Percentiles rank a stretch among this genome's conserved stretches.
Conservation (phyloP, 2,329 filamentous ascomycete genomes). For the Chaetomium sp. region DNA sequence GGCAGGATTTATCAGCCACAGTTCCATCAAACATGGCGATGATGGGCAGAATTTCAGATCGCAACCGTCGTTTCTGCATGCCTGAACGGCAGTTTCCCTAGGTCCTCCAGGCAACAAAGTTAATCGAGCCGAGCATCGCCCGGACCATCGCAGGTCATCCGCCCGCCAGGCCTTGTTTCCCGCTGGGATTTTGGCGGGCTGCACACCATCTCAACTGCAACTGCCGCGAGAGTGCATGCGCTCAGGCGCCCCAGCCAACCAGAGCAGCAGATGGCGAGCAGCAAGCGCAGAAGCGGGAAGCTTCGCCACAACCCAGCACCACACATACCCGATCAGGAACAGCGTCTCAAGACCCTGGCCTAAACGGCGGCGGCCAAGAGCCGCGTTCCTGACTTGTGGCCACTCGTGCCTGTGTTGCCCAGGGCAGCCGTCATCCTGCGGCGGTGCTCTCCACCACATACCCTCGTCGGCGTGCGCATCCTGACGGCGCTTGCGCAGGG, state of each 20-base stretch:
- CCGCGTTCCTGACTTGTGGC: conserved; percentile 13
- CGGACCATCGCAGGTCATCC: not conserved
- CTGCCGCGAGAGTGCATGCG: conserved; percentile 31
- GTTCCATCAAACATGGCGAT: not conserved
- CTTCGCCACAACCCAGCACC: conserved; percentile 28
- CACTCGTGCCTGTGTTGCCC: conserved; percentile 13
- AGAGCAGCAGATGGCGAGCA: conserved; percentile 21
- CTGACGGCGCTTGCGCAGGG: not conserved
- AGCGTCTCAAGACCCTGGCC: conserved; percentile 4
- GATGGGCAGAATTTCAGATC: not conserved
- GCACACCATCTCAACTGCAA: conserved; percentile 29
- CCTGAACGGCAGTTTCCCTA: not conserved
- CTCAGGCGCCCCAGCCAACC: conserved; percentile 29
- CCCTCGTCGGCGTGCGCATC: not conserved
- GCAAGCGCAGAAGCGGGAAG: conserved; percentile 19
- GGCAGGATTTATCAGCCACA: not conserved
- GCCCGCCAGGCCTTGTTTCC: not conserved
- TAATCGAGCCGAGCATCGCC: conserved; percentile 16
- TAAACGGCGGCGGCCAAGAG: not conserved
- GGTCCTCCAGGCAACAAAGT: conserved; percentile 23
- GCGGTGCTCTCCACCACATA: conserved; percentile 3
- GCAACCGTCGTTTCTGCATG: not conserved
- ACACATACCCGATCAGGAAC: conserved; percentile 23
- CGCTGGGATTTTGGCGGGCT: conserved; percentile 15
- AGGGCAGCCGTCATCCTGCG: conserved; percentile 17